Percentiles rank a stretch among this genome's conserved stretches.
phyloP scores from a whole-genome alignment of 805 yeast genomes.

The Saturnispora galanensis region DNA sequence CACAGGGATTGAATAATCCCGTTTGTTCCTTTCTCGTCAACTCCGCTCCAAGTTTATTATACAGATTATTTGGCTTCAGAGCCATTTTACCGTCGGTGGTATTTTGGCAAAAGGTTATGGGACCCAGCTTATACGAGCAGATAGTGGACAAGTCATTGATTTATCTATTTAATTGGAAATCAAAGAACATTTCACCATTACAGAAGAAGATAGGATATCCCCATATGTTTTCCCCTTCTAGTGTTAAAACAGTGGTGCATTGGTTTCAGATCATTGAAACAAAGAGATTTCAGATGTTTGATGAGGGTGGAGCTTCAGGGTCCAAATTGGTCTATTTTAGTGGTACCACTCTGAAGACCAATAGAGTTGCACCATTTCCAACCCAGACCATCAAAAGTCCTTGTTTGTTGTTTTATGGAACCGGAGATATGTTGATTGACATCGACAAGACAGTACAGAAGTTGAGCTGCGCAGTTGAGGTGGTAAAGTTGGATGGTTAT shows the following conservation, averaged over 20 bases:
- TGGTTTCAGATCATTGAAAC: constrained; percentile 39
- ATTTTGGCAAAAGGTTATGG: constrained; percentile 44
- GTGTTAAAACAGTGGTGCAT: constrained; percentile 45
- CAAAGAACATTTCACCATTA: constrained; percentile 31
- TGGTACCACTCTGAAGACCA: constrained; percentile 25
- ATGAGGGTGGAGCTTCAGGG: constrained; percentile 30
- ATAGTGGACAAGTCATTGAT: constrained; percentile 38
- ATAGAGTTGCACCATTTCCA: constrained; percentile 50
- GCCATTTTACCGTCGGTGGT: constrained; percentile 67
- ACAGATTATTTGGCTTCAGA: constrained; percentile 60
- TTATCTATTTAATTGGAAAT: constrained; percentile 40
- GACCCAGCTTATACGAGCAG: constrained; percentile 38
- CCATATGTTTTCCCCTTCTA: constrained; percentile 44
- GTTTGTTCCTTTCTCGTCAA: constrained; percentile 43
- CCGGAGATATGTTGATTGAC: constrained; percentile 75
- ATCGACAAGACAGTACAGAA: constrained; percentile 63
- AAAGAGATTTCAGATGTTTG: constrained; percentile 44
- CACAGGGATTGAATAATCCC: constrained; percentile 58
- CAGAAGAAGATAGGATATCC: constrained; percentile 42
- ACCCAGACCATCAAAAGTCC: constrained; percentile 64
- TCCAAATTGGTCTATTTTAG: constrained; percentile 23
- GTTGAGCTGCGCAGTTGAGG: constrained; percentile 39
- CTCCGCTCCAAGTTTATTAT: constrained; percentile 66
- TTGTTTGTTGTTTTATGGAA: constrained; percentile 71
- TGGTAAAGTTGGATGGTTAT: constrained; percentile 49